A percentile compares a stretch with the other conserved stretches of the same genome.
These are phyloP conservation scores for Aspergillus thermomutatus DNA, from an alignment of 2,329 filamentous ascomycete species.

Conservation along the genomic window DNA sequence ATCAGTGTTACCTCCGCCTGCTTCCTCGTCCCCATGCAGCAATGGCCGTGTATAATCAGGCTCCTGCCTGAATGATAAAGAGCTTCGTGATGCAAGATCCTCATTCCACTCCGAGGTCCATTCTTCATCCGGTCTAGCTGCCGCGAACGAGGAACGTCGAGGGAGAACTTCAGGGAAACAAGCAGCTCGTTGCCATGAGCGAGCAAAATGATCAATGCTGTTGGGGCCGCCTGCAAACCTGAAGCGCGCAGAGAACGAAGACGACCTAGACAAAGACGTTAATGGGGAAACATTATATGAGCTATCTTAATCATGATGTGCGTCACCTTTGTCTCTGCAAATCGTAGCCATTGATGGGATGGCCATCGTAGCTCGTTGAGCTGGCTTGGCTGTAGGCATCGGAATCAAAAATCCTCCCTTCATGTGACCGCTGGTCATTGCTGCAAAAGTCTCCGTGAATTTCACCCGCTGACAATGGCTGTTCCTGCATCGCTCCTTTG, in stretches of 20 bases:
- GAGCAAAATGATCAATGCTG: slow-evolving; percentile 88
- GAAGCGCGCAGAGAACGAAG: slow-evolving; percentile 46
- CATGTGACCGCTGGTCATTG: background rate
- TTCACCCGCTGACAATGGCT: background rate
- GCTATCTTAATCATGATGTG: background rate
- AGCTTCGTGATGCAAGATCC: slow-evolving; percentile 18
- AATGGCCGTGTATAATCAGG: slow-evolving; percentile 26
- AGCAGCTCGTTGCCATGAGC: slow-evolving; percentile 87
- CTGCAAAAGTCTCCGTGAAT: background rate
- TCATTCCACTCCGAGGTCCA: slow-evolving; percentile 18
- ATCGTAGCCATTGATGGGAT: slow-evolving; percentile 1
- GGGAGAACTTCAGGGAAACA: slow-evolving; percentile 85
- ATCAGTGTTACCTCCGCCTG: slow-evolving; percentile 17
- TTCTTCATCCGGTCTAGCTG: slow-evolving; percentile 52
- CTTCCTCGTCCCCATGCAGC: slow-evolving; percentile 29
- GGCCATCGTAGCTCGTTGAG: slow-evolving; percentile 32
- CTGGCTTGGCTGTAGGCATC: slow-evolving; percentile 7
- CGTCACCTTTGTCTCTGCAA: slow-evolving; percentile 14
- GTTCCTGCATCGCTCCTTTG: background rate
- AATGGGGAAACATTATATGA: background rate
- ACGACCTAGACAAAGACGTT: slow-evolving; percentile 22
- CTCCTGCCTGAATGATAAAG: slow-evolving; percentile 24
- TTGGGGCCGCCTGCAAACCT: slow-evolving; percentile 82
- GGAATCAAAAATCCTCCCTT: slow-evolving; percentile 3
- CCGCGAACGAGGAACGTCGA: slow-evolving; percentile 70